Percentiles rank a stretch among this genome's conserved stretches.
Conservation (phyloP, 176 grass and related monocot species). For the Eragrostis nindensis region DNA sequence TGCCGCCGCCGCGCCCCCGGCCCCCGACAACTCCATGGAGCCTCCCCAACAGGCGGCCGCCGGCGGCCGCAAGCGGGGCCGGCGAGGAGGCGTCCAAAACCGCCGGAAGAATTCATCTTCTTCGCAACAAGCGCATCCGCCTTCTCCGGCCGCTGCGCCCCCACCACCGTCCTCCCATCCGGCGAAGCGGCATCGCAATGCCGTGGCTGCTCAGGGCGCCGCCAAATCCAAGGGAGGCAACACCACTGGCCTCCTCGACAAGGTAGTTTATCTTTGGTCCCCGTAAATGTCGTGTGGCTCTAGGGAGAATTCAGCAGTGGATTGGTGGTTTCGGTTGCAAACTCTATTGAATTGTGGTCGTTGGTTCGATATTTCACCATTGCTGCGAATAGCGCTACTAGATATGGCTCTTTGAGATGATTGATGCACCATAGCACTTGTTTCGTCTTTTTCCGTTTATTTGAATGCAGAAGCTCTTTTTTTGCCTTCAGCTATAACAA, state of each 20-base stretch:
- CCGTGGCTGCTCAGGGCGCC: background rate
- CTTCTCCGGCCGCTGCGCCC: background rate
- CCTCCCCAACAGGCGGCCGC: conserved; percentile 12
- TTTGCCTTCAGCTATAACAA: too few species aligned
- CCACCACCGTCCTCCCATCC: conserved; percentile 20
- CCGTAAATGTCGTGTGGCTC: background rate
- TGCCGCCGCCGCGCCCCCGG: conserved; percentile 12
- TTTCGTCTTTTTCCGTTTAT: background rate
- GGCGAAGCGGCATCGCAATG: conserved; percentile 43
- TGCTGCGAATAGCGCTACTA: background rate
- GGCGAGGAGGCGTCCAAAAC: conserved; percentile 43
- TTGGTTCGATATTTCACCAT: background rate
- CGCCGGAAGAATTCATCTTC: conserved; percentile 36
- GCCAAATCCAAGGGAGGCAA: conserved; percentile 37
- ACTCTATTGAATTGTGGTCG: background rate
- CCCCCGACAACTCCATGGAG: too few species aligned
- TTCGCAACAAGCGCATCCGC: background rate
- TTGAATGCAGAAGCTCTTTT: background rate
- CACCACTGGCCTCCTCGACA: conserved; percentile 57
- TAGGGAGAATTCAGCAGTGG: background rate
- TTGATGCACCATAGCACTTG: background rate
- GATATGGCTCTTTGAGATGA: background rate
- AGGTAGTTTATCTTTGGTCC: conserved; percentile 37
- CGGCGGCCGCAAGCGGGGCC: conserved; percentile 37
- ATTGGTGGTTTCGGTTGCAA: background rate